A percentile compares a stretch with the other conserved stretches of the same genome.
Conservation (phyloP, 1,284 basidiomycete genomes). For the Cerioporus squamosus region DNA sequence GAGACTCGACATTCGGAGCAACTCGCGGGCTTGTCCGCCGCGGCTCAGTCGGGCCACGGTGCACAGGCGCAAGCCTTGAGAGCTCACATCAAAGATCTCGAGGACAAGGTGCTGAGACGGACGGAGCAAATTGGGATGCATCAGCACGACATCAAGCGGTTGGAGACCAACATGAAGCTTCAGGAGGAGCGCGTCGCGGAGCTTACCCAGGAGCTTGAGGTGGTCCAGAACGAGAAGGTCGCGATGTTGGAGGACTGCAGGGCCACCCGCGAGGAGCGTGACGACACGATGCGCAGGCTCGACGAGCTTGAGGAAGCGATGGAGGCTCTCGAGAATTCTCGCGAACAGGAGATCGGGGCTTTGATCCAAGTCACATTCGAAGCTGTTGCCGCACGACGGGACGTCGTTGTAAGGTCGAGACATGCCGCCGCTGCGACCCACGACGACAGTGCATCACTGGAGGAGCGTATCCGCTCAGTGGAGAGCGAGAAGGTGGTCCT, state of each 20-base stretch:
- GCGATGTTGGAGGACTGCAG: constrained; percentile 83
- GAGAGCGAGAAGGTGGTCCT: constrained; percentile 13
- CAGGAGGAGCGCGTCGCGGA: constrained; percentile 74
- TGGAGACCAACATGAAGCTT: constrained; percentile 71
- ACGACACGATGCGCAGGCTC: constrained; percentile 53
- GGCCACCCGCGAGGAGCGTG: constrained; percentile 69
- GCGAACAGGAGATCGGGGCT: constrained; percentile 38
- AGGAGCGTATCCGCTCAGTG: constrained; percentile 12
- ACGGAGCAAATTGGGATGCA: constrained; percentile 75
- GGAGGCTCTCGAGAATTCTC: constrained; percentile 55
- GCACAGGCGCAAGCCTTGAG: constrained; percentile 50
- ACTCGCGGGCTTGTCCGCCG: constrained; percentile 56
- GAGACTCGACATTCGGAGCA: constrained; percentile 64
- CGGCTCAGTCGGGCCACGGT: constrained; percentile 44
- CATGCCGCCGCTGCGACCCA: neutral
- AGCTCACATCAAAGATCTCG: constrained; percentile 66
- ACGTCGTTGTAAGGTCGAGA: constrained; percentile 35
- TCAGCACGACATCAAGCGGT: constrained; percentile 72
- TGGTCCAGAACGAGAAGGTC: constrained; percentile 63
- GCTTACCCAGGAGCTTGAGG: constrained; percentile 69
- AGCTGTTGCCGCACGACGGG: constrained; percentile 35
- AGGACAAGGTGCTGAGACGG: constrained; percentile 59
- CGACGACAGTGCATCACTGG: neutral
- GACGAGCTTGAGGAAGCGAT: constrained; percentile 51
- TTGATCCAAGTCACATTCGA: constrained; percentile 36